These are phyloP conservation scores for Emmonsiellopsis sp. DNA, from an alignment of 2,329 filamentous ascomycete genomes.

Conservation along the genomic window DNA sequence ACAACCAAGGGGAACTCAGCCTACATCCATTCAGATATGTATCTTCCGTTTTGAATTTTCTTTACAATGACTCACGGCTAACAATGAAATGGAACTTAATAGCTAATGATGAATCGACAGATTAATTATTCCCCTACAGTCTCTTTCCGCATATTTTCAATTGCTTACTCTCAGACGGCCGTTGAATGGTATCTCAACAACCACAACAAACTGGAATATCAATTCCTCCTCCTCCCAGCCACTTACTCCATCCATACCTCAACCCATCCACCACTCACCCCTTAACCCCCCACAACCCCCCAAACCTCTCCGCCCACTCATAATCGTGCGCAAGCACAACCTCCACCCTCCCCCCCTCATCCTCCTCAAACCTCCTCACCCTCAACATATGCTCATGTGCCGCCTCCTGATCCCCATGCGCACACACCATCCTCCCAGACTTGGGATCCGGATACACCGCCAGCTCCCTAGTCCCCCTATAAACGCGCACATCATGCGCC, in stretches of 20 bases:
- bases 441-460: slow-evolving; percentile 4
- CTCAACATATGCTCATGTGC: slow-evolving; percentile 2
- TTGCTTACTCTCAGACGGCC: no score
- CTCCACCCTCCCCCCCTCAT: slow-evolving; percentile 1
- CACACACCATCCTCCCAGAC: not conserved
- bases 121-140: no score
- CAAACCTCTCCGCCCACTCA: slow-evolving; percentile 1
- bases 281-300: not conserved
- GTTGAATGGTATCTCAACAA: no score
- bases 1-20: no score
- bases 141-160: no score
- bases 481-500: slow-evolving; percentile 5
- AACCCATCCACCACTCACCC: no score
- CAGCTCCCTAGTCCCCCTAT: slow-evolving; percentile 1
- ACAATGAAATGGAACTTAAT: no score
- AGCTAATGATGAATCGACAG: no score
- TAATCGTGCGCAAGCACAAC: slow-evolving; percentile 5
- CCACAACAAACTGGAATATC: not conserved
- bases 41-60: no score
- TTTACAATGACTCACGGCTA: no score
- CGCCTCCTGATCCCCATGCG: slow-evolving; percentile 4
- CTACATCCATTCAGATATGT: no score
- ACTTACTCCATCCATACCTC: not conserved
- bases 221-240: not conserved
- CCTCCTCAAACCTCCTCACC: slow-evolving; percentile 1